Percentiles rank a stretch among this genome's conserved stretches.
These are phyloP conservation scores for Ogataea allantospora DNA, from an alignment of 805 yeast species.

Conservation along the genomic window DNA sequence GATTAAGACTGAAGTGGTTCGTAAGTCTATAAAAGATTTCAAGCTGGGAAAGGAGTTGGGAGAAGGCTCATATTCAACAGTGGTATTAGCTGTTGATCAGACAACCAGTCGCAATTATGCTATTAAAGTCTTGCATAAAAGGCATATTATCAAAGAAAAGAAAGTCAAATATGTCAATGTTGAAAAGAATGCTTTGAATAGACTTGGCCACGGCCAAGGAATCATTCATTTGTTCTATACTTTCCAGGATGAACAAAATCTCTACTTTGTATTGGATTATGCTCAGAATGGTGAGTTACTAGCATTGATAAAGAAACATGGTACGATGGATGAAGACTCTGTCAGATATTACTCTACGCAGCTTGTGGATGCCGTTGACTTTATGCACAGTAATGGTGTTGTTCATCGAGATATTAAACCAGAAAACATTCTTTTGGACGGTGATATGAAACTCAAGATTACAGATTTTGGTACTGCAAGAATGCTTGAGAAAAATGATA, in stretches of 20 bases:
- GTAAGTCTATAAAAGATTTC: constrained; percentile 72
- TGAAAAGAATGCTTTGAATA: constrained; percentile 75
- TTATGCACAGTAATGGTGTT: constrained; percentile 72
- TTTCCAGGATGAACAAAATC: constrained; percentile 71
- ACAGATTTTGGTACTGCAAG: constrained; percentile 89
- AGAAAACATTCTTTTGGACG: constrained; percentile 70
- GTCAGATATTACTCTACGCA: constrained; percentile 71
- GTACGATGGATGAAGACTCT: constrained; percentile 69
- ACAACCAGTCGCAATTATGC: constrained; percentile 67
- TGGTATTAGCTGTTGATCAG: constrained; percentile 77
- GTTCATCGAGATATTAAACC: constrained; percentile 84
- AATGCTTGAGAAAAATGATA: constrained; percentile 51
- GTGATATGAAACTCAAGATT: constrained; percentile 57
- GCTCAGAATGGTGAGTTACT: constrained; percentile 79
- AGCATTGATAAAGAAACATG: constrained; percentile 62
- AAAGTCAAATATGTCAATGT: constrained; percentile 83
- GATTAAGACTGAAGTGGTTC: constrained; percentile 48
- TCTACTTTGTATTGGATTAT: constrained; percentile 74
- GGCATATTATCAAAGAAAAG: constrained; percentile 76
- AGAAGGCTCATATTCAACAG: constrained; percentile 96
- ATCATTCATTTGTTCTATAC: constrained; percentile 71
- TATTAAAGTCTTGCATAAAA: constrained; percentile 70
- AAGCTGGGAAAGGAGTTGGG: constrained; percentile 86
- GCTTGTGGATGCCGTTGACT: constrained; percentile 67
- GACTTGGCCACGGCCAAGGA: constrained; percentile 60